Evolutionary conservation across 2,329 filamentous ascomycete genomes (phyloP), one percentile per base, ranked within the genome.

Genomic region (Nothophaeocryptopus gaeumannii): DNA sequence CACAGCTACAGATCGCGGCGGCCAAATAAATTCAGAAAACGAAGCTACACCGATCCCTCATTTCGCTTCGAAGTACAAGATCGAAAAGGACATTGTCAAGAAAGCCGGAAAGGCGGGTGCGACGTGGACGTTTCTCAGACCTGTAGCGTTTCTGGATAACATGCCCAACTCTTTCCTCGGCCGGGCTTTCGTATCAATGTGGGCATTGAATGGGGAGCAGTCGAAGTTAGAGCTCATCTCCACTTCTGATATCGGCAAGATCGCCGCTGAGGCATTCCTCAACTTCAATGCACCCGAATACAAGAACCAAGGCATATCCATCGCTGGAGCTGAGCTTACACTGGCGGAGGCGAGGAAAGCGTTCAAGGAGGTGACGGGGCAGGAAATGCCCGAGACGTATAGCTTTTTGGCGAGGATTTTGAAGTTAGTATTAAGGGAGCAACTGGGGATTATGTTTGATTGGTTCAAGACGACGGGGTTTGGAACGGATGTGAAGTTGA

Each of bases 131-230:
- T 78, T 86, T 34, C 68, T 86, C 2, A 75, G 82, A 3, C 83
- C 83, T 0, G 77, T 79, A 0, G 79, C 78, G 1, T 86, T 86
- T 67, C 80, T 83, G 71, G 82, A 86, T 43, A 82, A 84, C 66
- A 58, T 80, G 4, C 65, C 60, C 2, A 70, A 74, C 0, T 71
- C 70, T 9, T 75, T 79, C 55, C 55, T 71, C 8, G 76, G 75
- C 3, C 76, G 75, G 49, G 68, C 75, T 2, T 79, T 80, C 59
- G 61, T 73, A 0, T 71, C 76, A 0, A 68, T 72, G 11, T 72
- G 74, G 62, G 64, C 71, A 32, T 64, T 67, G 0, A 59, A 60
- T 31, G 54, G 50, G 13, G 9, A 34, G 2, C 45, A 61, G 10
- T 29, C 47, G 2, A 54, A 51, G 7, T 45, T 68, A 10, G 72